Conservation (phyloP, 2,329 filamentous ascomycete species). For the Neophaeococcomyces aloes region DNA sequence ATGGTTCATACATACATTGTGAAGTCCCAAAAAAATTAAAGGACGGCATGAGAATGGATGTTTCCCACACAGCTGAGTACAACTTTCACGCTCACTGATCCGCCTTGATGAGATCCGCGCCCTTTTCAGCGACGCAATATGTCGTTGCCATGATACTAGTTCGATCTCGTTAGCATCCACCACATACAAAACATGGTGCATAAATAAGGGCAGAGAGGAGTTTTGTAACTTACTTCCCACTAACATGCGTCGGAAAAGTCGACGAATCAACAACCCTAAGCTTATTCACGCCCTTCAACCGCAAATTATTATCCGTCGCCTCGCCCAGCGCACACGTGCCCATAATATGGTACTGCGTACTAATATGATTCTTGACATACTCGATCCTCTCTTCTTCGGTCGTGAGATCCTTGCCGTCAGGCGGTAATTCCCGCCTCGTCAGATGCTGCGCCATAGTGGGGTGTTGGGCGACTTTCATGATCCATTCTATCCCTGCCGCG, state of each 20-base stretch:
- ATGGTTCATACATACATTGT: no score
- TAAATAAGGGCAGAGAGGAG: no score
- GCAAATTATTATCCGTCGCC: constrained; percentile 29
- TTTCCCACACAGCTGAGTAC: not conserved
- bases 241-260: constrained; percentile 26
- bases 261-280: constrained; percentile 31
- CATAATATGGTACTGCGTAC: constrained; percentile 32
- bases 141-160: constrained; percentile 23
- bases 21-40: no score
- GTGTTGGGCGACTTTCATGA: constrained; percentile 25
- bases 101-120: constrained; percentile 28
- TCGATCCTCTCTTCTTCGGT: constrained; percentile 23
- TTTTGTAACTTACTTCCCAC: constrained; percentile 15
- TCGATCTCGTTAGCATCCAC: constrained; percentile 4
- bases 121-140: constrained; percentile 27
- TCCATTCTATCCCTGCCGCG: constrained; percentile 29
- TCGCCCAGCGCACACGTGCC: constrained; percentile 38
- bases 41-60: not conserved
- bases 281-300: constrained; percentile 28
- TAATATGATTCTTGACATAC: constrained; percentile 30
- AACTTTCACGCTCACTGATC: no score
- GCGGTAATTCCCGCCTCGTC: constrained; percentile 10
- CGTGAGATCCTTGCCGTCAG: constrained; percentile 11
- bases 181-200: not conserved
- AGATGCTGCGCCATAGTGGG: constrained; percentile 12